Evolutionary conservation across 176 grass and related monocot species (phyloP).

Genomic region (Dactylis glomerata): DNA sequence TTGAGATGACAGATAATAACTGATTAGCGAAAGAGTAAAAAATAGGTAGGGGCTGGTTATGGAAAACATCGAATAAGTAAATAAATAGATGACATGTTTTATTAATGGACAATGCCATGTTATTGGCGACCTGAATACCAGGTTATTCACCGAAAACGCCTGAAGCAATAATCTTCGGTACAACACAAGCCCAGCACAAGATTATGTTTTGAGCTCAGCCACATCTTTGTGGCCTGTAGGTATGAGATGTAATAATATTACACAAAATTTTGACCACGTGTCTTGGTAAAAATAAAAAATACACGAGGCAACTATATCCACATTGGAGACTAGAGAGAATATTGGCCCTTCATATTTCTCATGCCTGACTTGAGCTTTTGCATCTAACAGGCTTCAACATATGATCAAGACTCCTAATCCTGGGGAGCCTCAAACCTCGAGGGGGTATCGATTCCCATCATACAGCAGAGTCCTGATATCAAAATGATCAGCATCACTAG

Average conservation of each 20-base stretch:
- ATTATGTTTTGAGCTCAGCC: background rate
- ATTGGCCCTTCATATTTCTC: background rate
- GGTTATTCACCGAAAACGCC: background rate
- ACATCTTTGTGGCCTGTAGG: background rate
- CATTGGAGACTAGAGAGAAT: slow-evolving; percentile 3
- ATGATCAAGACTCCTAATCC: slow-evolving; percentile 47
- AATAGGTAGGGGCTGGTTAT: background rate
- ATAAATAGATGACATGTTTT: background rate
- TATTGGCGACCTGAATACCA: background rate
- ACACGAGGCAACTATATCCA: slow-evolving; percentile 26
- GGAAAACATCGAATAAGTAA: background rate
- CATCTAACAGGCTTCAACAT: background rate
- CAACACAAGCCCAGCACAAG: background rate
- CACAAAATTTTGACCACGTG: slow-evolving; percentile 8
- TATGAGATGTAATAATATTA: slow-evolving; percentile 1
- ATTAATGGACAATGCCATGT: background rate
- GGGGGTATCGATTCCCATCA: slow-evolving; percentile 89
- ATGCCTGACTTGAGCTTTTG: background rate
- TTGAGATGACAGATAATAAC: background rate
- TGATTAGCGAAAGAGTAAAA: background rate
- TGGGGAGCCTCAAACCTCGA: slow-evolving; percentile 69
- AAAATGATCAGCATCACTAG: slow-evolving; percentile 86
- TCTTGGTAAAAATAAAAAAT: slow-evolving; percentile 1
- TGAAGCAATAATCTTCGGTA: background rate
- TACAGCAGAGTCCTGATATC: slow-evolving; percentile 84